Conservation (phyloP, 1,139 yeast genomes). For the Geotrichum aggregatum region DNA sequence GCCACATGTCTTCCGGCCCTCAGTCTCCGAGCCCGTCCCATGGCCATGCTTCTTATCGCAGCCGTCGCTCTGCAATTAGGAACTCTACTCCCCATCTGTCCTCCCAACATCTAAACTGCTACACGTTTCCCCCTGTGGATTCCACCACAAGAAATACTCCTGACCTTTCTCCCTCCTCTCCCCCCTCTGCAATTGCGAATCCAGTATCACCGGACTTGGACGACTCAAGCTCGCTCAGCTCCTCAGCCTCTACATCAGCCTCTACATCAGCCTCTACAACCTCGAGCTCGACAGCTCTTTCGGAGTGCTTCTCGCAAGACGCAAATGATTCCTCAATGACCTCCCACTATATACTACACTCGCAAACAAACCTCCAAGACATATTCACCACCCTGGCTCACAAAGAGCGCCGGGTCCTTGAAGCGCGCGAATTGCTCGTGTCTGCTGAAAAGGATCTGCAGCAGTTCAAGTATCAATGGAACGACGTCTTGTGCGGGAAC, state of each 20-base stretch:
- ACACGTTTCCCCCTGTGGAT: too few relatives aligned
- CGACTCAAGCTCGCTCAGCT: not conserved
- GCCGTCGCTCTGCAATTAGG: too few relatives aligned
- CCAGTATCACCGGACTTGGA: not conserved
- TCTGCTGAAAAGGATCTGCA: slow-evolving; percentile 32
- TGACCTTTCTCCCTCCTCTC: not conserved
- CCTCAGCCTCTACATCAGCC: not conserved
- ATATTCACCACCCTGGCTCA: slow-evolving; percentile 37
- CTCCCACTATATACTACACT: slow-evolving; percentile 28
- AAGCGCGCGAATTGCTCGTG: slow-evolving; percentile 35
- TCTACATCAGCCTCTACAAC: not conserved
- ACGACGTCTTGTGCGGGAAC: slow-evolving; percentile 24
- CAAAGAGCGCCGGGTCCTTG: slow-evolving; percentile 39
- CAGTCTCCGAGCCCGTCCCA: too few relatives aligned
- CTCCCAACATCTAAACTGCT: too few relatives aligned
- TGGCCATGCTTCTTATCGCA: too few relatives aligned
- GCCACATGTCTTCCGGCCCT: too few relatives aligned
- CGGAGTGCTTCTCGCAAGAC: not conserved
- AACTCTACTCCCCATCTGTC: too few relatives aligned
- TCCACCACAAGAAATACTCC: too few relatives aligned
- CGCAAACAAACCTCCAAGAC: slow-evolving; percentile 34
- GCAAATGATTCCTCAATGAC: not conserved
- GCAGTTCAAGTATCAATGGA: slow-evolving; percentile 29
- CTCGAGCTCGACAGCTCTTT: not conserved
- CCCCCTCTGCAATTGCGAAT: not conserved